Evolutionary conservation across 306 rosid genomes (phyloP), one percentile per base, ranked within the genome.

Genomic region (Adenanthera pavonina): DNA sequence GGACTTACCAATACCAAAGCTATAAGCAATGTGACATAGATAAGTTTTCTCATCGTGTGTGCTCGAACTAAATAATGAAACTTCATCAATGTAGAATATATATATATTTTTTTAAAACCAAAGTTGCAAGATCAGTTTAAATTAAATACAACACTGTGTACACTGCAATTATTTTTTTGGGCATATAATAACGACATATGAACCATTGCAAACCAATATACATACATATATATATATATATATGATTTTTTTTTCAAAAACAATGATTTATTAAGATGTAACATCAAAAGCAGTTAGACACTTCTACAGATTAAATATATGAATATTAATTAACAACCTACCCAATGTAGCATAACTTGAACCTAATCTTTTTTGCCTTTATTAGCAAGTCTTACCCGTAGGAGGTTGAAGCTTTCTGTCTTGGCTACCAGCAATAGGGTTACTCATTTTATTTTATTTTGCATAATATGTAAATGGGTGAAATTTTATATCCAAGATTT

Each of bases 331-430:
- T 47, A 70, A 47, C 75, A 47, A 70, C 59, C 75, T 10, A 70
- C 59, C 47, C 40, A 30, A 14, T 25, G 44, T 64, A 46, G 68
- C 33, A n/a, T 62, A 62, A 25, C n/a, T 44, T 44, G n/a, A 44
- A 70, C n/a, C 19, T 47, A 0, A 25, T 15, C 12, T 13, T 9
- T 4, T 70, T 47, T 69, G 54, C 54, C 75, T 70, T 70, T 47
- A 70, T 72, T 72, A 30, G 61, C 76, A 49, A 48, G 76, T 72
- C 60, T 72, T 72, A 49, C 7, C 41, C n/a, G 41, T 47, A 2
- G 75, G 75, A 70, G 20, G 57, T 70, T 47, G 41, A 70, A 70
- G 41, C 36, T 34, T 30, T 48, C 36, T 34, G 14, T 48, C 41
- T 71, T 25, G 16, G 19, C 30, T 8, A 3, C 7, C 43, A 41